These are phyloP conservation scores for Ramalina intermedia DNA, from an alignment of 495 filamentous ascomycete species.

Conservation along the genomic window DNA sequence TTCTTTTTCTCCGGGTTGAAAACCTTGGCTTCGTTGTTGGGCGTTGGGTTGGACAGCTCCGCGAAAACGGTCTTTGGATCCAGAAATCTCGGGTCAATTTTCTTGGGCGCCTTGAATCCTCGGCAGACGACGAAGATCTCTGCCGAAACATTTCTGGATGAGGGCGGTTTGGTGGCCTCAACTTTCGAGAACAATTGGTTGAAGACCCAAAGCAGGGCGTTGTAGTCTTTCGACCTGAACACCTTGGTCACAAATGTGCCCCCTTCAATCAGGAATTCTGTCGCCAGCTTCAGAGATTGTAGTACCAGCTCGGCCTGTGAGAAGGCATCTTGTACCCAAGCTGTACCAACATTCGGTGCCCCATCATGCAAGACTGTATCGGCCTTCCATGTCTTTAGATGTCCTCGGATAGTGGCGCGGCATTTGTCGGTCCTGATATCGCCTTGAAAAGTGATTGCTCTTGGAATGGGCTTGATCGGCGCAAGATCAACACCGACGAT, in stretches of 20 bases:
- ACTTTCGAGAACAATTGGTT: constrained; percentile 91
- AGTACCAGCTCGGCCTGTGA: constrained; percentile 91
- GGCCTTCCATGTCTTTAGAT: constrained; percentile 95
- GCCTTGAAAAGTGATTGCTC: constrained; percentile 86
- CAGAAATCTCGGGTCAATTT: constrained; percentile 81
- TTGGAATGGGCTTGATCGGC: constrained; percentile 90
- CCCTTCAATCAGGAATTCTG: constrained; percentile 79
- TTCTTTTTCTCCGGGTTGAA: constrained; percentile 97
- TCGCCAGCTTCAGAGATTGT: constrained; percentile 82
- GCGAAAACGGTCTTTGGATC: constrained; percentile 88
- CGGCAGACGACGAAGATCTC: constrained; percentile 97
- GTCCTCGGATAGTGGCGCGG: constrained; percentile 73
- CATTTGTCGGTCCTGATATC: constrained; percentile 98
- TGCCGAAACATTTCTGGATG: constrained; percentile 85
- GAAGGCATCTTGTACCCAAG: constrained; percentile 98
- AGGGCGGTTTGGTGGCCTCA: constrained; percentile 93
- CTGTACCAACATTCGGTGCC: constrained; percentile 92
- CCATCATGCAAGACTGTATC: constrained; percentile 97
- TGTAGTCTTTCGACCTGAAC: constrained; percentile 96
- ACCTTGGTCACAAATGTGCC: constrained; percentile 97
- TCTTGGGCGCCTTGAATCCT: constrained; percentile 86
- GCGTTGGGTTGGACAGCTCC: constrained; percentile 73
- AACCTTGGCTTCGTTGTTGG: constrained; percentile 94
- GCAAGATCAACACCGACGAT: constrained; percentile 92
- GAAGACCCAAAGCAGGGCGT: constrained; percentile 91